Evolutionary conservation across 208 protist species (phyloP).

Genomic region (Leishmania aethiopica): DNA sequence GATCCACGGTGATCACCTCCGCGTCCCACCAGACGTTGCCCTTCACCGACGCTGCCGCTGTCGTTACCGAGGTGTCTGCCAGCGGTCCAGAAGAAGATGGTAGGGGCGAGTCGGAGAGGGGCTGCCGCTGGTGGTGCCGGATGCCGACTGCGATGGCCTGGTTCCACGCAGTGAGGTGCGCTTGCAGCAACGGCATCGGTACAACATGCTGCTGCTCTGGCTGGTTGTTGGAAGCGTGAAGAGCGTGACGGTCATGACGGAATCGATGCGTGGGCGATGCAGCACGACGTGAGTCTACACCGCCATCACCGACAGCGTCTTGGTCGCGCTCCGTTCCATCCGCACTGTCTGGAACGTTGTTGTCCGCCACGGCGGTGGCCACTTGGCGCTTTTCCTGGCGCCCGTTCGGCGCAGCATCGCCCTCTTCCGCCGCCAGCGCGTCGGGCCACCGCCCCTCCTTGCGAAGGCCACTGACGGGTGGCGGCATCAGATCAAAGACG

Average conservation of each 20-base stretch:
- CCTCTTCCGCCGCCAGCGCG: background rate
- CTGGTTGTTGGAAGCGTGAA: background rate
- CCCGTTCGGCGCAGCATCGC: background rate
- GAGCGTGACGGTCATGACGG: background rate
- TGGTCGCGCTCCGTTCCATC: background rate
- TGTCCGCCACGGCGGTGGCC: background rate
- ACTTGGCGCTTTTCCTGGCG: background rate
- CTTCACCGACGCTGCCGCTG: background rate
- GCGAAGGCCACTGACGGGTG: background rate
- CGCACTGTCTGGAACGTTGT: background rate
- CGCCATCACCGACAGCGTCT: background rate
- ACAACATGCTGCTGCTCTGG: slow-evolving; percentile 20
- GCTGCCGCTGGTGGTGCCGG: background rate
- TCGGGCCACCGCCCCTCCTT: background rate
- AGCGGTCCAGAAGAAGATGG: background rate
- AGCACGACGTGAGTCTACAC: background rate
- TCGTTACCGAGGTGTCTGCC: background rate
- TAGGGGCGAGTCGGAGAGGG: background rate
- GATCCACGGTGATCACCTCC: slow-evolving; percentile 79
- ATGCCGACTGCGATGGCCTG: slow-evolving; percentile 12
- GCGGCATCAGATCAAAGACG: slow-evolving; percentile 64
- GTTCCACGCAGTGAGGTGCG: slow-evolving; percentile 32
- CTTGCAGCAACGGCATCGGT: slow-evolving; percentile 28
- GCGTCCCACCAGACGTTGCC: slow-evolving; percentile 47
- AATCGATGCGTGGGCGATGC: background rate